These are phyloP conservation scores for Coriolopsis trogii DNA, from an alignment of 1,284 basidiomycete genomes.

Conservation along the genomic window DNA sequence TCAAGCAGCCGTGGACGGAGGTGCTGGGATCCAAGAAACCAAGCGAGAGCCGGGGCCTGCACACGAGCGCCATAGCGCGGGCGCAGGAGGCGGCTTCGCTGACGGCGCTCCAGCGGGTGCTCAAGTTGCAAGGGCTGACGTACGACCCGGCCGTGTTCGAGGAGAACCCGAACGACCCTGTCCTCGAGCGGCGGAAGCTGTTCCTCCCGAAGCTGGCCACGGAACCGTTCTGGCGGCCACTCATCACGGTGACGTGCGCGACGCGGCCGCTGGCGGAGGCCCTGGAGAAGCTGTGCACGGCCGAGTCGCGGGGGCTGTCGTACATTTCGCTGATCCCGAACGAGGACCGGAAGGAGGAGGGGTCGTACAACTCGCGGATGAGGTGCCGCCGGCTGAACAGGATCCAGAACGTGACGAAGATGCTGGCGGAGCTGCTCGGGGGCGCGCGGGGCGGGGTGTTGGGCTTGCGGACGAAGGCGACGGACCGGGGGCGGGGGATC, in stretches of 20 bases:
- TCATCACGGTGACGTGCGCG: constrained; percentile 43
- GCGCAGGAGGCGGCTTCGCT: constrained; percentile 2
- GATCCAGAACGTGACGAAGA: constrained; percentile 33
- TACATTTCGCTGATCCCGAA: constrained; percentile 38
- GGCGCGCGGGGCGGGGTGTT: constrained; percentile 40
- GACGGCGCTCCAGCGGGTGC: not conserved
- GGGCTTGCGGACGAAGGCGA: constrained; percentile 37
- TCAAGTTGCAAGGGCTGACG: not conserved
- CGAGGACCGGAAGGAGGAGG: constrained; percentile 38
- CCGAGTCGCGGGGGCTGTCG: constrained; percentile 37
- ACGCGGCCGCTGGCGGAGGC: constrained; percentile 47
- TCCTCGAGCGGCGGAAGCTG: constrained; percentile 7
- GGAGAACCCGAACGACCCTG: not conserved
- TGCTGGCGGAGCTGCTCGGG: constrained; percentile 31
- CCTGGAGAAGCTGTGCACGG: constrained; percentile 38
- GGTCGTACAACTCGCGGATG: constrained; percentile 39
- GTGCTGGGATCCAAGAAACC: constrained; percentile 18
- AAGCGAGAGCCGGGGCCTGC: constrained; percentile 22
- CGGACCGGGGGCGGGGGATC: constrained; percentile 35
- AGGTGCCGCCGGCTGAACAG: constrained; percentile 41
- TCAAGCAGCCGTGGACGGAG: constrained; percentile 27
- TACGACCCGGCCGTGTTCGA: not conserved
- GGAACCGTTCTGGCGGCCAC: constrained; percentile 44
- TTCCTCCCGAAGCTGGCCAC: constrained; percentile 36
- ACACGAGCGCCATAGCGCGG: constrained; percentile 25